Evolutionary conservation across 2,329 filamentous ascomycete species (phyloP).

Genomic region (Pseudogymnoascus pannorum): DNA sequence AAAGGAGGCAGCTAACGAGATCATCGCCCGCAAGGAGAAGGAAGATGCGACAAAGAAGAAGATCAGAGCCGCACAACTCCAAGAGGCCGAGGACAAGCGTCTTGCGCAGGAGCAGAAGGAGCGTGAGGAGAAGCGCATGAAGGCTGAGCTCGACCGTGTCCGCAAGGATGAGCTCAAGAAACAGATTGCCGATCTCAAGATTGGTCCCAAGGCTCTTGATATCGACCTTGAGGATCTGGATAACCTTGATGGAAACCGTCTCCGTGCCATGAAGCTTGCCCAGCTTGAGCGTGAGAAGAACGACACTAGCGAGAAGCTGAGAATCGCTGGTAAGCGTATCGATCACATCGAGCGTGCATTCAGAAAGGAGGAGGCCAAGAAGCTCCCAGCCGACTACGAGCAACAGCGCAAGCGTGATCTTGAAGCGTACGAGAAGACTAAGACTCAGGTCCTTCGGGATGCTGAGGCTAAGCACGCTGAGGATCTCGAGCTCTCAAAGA

Average conservation of each 20-base stretch:
- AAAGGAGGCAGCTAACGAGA: constrained; percentile 89
- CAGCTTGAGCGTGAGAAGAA: constrained; percentile 98
- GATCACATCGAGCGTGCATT: constrained; percentile 96
- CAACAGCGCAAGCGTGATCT: constrained; percentile 71
- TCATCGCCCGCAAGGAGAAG: constrained; percentile 80
- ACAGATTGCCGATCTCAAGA: constrained; percentile 85
- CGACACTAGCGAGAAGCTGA: constrained; percentile 82
- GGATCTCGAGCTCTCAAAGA: constrained; percentile 87
- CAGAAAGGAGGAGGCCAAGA: constrained; percentile 91
- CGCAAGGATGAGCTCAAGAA: constrained; percentile 91
- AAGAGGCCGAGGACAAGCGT: constrained; percentile 82
- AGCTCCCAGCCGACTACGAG: constrained; percentile 78
- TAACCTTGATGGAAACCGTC: constrained; percentile 78
- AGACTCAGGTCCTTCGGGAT: constrained; percentile 69
- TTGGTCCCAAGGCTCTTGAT: constrained; percentile 66
- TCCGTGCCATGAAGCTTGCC: constrained; percentile 89
- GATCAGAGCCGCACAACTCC: constrained; percentile 76
- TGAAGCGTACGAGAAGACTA: constrained; percentile 72
- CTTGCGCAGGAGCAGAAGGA: constrained; percentile 88
- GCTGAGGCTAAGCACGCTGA: constrained; percentile 85
- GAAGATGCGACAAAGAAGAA: constrained; percentile 87
- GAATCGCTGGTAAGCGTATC: constrained; percentile 88
- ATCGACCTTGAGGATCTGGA: constrained; percentile 78
- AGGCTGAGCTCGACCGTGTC: constrained; percentile 82
- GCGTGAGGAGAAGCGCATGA: constrained; percentile 76